Conservation (phyloP, 2,329 filamentous ascomycete genomes). For the Fusarium burgessii region DNA sequence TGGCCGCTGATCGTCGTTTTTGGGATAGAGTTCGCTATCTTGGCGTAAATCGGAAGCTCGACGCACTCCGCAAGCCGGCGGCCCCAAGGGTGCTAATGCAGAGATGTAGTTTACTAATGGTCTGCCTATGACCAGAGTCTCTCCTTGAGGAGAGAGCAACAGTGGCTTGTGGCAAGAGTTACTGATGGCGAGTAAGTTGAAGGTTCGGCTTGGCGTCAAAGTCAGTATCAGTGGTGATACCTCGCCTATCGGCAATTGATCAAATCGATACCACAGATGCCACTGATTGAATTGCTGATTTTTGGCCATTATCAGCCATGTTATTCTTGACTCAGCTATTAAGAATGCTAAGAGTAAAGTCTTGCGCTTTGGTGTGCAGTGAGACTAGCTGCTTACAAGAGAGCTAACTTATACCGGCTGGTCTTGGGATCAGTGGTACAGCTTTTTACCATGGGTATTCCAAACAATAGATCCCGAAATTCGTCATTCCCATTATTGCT, state of each 20-base stretch:
- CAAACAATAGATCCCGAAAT: not conserved
- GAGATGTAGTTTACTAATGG: conserved; percentile 4
- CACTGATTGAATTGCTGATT: not conserved
- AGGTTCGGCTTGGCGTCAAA: conserved; percentile 18
- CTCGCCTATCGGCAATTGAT: conserved; percentile 23
- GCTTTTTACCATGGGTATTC: conserved; percentile 12
- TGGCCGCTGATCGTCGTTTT: conserved; percentile 16
- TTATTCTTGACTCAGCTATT: not conserved
- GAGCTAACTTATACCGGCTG: conserved; percentile 2
- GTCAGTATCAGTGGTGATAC: not conserved
- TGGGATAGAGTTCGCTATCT: conserved; percentile 37
- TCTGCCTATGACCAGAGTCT: not conserved
- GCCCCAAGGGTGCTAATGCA: conserved; percentile 29
- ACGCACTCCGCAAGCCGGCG: conserved; percentile 38
- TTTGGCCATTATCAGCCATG: not conserved
- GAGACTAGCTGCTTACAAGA: not conserved
- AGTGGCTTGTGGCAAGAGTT: conserved; percentile 1
- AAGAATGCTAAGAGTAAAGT: not conserved
- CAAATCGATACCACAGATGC: not conserved
- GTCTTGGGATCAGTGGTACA: not conserved
- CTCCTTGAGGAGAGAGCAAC: not conserved
- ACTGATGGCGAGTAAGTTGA: conserved; percentile 1
- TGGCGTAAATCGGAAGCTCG: conserved; percentile 24
- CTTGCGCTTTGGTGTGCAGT: not conserved
- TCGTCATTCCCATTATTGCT: conserved; percentile 10